These are phyloP conservation scores for Bacidia gigantensis DNA, from an alignment of 495 filamentous ascomycete genomes.

Conservation along the genomic window DNA sequence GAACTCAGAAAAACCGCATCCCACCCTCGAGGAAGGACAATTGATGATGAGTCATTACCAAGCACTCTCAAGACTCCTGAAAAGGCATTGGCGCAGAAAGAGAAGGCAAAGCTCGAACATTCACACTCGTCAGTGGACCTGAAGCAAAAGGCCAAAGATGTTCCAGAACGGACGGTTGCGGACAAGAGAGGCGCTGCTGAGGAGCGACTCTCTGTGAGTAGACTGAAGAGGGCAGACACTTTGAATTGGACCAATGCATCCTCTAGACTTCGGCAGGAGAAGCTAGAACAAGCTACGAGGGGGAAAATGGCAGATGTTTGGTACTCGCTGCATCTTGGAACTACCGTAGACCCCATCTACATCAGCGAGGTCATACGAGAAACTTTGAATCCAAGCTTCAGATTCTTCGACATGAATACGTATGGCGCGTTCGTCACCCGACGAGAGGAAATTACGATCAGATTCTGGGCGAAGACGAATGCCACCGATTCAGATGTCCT, in stretches of 20 bases:
- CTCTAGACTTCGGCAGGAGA: slow-evolving; percentile 56
- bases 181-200: slow-evolving; percentile 37
- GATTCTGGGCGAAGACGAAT: slow-evolving; percentile 60
- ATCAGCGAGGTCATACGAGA: slow-evolving; percentile 71
- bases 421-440: slow-evolving; percentile 54
- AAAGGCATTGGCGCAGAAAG: slow-evolving; percentile 50
- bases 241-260: slow-evolving; percentile 53
- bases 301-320: slow-evolving; percentile 74
- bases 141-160: slow-evolving; percentile 18
- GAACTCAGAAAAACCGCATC: slow-evolving; percentile 38
- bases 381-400: slow-evolving; percentile 83
- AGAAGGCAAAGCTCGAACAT: slow-evolving; percentile 45
- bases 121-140: slow-evolving; percentile 65
- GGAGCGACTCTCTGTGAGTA: slow-evolving; percentile 16
- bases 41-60: slow-evolving; percentile 72
- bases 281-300: slow-evolving; percentile 57
- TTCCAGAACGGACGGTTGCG: slow-evolving; percentile 30
- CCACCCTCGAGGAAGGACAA: slow-evolving; percentile 53
- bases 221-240: slow-evolving; percentile 50
- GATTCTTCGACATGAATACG: slow-evolving; percentile 64
- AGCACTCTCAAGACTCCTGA: slow-evolving; percentile 51
- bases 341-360: slow-evolving; percentile 61
- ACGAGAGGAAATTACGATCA: slow-evolving; percentile 48
- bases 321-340: slow-evolving; percentile 68
- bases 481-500: slow-evolving; percentile 43